phyloP scores from a whole-genome alignment of 768 basidiomycete genomes.

The Lepiota subincarnata region DNA sequence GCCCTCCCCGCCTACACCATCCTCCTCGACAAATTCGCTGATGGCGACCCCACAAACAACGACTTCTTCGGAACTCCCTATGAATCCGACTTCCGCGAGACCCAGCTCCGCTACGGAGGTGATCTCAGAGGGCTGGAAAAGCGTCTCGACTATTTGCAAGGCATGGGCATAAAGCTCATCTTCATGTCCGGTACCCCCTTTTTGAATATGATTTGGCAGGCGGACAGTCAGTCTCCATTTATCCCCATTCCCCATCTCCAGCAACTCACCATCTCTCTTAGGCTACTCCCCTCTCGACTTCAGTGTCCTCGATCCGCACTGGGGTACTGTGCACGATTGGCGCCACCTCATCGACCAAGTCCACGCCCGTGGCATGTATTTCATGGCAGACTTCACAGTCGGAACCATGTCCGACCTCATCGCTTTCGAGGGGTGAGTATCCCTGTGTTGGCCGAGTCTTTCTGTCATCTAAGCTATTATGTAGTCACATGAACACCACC shows the following conservation, averaged over 20 bases:
- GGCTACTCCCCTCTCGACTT: slow-evolving; percentile 95
- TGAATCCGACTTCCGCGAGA: slow-evolving; percentile 86
- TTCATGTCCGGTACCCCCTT: slow-evolving; percentile 94
- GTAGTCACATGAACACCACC: slow-evolving; percentile 71
- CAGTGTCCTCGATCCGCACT: slow-evolving; percentile 87
- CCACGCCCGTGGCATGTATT: slow-evolving; percentile 82
- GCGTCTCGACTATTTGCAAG: slow-evolving; percentile 82
- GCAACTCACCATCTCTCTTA: slow-evolving; percentile 24
- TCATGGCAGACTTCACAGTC: slow-evolving; percentile 92
- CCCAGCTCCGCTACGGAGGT: slow-evolving; percentile 85
- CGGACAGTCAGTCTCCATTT: slow-evolving; percentile 68
- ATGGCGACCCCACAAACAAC: slow-evolving; percentile 89
- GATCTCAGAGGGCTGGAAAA: slow-evolving; percentile 76
- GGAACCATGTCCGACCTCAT: slow-evolving; percentile 89
- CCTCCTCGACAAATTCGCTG: slow-evolving; percentile 91
- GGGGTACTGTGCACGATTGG: slow-evolving; percentile 85
- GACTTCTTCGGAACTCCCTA: slow-evolving; percentile 78
- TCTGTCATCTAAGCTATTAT: neutral
- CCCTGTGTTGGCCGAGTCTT: neutral
- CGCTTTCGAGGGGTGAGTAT: slow-evolving; percentile 69
- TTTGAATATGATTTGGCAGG: slow-evolving; percentile 96
- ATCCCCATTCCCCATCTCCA: slow-evolving; percentile 1
- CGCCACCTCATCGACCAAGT: slow-evolving; percentile 66
- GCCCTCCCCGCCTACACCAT: slow-evolving; percentile 74
- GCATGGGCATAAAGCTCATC: slow-evolving; percentile 81